A percentile compares a stretch with the other conserved stretches of the same genome.
Evolutionary conservation across 495 filamentous ascomycete species (phyloP).

Genomic region (Opeltia flavorubescens): DNA sequence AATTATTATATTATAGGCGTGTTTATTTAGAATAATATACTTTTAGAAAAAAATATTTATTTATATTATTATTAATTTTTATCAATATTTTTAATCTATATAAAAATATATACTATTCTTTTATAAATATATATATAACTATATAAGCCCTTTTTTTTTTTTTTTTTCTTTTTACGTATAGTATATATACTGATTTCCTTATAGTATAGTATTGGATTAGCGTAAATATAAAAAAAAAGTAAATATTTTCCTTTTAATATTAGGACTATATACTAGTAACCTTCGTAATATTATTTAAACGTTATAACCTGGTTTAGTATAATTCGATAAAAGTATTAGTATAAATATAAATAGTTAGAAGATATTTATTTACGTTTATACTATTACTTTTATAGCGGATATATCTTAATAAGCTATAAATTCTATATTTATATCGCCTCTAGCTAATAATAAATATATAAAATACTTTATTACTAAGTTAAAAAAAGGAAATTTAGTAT

Average conservation of each 20-base stretch:
- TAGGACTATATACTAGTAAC: not conserved
- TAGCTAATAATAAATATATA: not conserved
- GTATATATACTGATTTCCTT: not conserved
- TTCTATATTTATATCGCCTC: not conserved
- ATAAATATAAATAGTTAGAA: not conserved
- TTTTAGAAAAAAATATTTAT: no score
- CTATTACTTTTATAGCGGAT: not conserved
- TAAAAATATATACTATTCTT: no score
- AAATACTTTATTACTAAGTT: not conserved
- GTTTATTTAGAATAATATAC: no score
- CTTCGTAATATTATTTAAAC: not conserved
- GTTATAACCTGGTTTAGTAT: not conserved
- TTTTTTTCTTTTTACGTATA: not conserved
- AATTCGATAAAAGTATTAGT: not conserved
- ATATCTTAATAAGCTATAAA: not conserved
- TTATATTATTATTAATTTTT: no score
- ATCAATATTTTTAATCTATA: no score
- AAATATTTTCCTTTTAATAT: not conserved
- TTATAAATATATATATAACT: not conserved
- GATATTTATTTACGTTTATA: not conserved
- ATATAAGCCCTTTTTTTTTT: not conserved
- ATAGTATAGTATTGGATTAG: not conserved
- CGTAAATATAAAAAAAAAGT: not conserved
- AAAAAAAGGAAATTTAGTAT: not conserved
- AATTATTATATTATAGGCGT: no score